A percentile compares a stretch with the other conserved stretches of the same genome.
Conservation (phyloP, 192 early-diverging fungal species). For the Coemansia asiatica region DNA sequence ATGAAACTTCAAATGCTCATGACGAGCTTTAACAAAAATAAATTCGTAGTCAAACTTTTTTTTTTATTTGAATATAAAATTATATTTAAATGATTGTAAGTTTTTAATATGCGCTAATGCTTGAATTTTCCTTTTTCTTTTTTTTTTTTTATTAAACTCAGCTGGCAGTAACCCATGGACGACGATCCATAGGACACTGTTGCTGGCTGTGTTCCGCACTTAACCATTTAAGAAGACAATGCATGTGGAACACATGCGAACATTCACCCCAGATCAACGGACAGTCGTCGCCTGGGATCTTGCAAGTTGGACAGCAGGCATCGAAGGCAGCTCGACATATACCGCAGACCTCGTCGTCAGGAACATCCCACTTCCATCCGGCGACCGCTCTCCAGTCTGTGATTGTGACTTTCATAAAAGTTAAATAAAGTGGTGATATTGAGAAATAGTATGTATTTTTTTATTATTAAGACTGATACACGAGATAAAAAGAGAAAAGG, state of each 20-base stretch:
- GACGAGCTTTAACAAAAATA: neutral
- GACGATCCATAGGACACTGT: constrained; percentile 88
- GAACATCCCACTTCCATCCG: constrained; percentile 84
- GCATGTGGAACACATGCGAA: constrained; percentile 91
- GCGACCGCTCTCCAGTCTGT: constrained; percentile 75
- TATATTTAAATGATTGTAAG: too few species aligned
- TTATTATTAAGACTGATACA: too few species aligned
- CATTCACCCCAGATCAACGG: constrained; percentile 89
- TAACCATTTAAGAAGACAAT: constrained; percentile 86
- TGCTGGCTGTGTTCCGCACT: constrained; percentile 66
- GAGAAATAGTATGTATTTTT: too few species aligned
- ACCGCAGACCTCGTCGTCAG: constrained; percentile 84
- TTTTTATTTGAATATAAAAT: too few species aligned
- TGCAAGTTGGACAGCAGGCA: constrained; percentile 81
- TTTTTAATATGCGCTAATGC: too few species aligned
- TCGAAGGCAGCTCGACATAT: constrained; percentile 89
- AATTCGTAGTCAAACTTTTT: neutral
- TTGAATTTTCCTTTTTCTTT: too few species aligned
- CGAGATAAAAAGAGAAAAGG: too few species aligned
- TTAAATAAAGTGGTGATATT: neutral
- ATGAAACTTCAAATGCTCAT: neutral
- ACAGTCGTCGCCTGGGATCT: constrained; percentile 83
- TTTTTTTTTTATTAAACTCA: constrained; percentile 5
- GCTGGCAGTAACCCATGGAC: constrained; percentile 64
- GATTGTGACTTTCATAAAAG: constrained; percentile 41